Conservation (phyloP, 352 stramenopile genomes). For the Thalassiosira mediterranea region DNA sequence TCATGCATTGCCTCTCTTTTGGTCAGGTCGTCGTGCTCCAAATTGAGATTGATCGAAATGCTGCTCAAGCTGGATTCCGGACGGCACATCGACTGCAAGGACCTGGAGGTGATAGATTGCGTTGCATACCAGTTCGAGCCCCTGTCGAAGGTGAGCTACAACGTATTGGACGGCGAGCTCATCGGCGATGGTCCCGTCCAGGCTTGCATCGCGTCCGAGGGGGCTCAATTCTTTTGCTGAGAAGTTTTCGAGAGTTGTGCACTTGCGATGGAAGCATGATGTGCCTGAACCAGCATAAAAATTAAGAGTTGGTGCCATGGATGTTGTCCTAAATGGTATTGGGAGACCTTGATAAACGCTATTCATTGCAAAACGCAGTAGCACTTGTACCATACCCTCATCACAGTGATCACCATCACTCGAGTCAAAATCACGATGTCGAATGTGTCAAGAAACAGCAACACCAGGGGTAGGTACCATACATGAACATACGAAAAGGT, state of each 20-base stretch:
- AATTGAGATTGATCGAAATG: slow-evolving; percentile 50
- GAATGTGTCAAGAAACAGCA: too few relatives aligned
- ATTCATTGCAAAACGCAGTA: too few relatives aligned
- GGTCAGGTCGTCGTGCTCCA: slow-evolving; percentile 33
- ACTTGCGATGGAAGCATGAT: too few relatives aligned
- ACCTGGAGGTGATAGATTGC: slow-evolving; percentile 74
- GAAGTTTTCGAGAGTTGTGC: slow-evolving; percentile 4
- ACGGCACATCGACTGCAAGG: slow-evolving; percentile 58
- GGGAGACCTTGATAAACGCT: too few relatives aligned
- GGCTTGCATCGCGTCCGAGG: slow-evolving; percentile 50
- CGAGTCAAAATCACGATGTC: too few relatives aligned
- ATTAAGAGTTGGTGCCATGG: too few relatives aligned
- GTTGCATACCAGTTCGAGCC: slow-evolving; percentile 77
- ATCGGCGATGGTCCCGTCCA: slow-evolving; percentile 77
- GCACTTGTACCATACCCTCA: too few relatives aligned
- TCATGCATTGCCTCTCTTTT: slow-evolving; percentile 11
- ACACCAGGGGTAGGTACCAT: too few relatives aligned
- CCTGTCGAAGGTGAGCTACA: slow-evolving; percentile 63
- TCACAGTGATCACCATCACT: too few relatives aligned
- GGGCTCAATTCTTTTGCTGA: slow-evolving; percentile 46
- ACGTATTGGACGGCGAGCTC: slow-evolving; percentile 83
- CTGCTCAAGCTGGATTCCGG: slow-evolving; percentile 70
- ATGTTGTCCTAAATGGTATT: too few relatives aligned
- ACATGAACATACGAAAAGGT: too few relatives aligned
- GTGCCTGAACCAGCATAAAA: too few relatives aligned